Conservation (phyloP, 345 rosid genomes). For the Salix exigua region DNA sequence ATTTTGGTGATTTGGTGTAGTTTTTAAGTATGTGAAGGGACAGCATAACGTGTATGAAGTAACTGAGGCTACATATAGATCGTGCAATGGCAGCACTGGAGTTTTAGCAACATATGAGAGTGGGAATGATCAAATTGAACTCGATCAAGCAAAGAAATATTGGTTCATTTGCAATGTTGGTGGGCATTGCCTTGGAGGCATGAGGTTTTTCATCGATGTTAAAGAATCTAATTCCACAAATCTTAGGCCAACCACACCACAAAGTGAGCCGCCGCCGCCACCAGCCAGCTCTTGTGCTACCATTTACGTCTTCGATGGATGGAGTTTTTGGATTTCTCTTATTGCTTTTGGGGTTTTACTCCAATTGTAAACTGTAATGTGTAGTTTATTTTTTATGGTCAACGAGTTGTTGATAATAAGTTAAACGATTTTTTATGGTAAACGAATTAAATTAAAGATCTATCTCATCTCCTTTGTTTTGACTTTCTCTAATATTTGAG, state of each 20-base stretch:
- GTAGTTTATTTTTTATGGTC: not conserved
- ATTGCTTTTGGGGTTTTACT: not conserved
- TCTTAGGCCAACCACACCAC: not conserved
- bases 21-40: slow-evolving; percentile 40
- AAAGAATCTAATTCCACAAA: slow-evolving; percentile 2
- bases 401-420: no score
- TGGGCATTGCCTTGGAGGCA: slow-evolving; percentile 61
- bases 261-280: slow-evolving; percentile 5
- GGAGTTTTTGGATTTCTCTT: slow-evolving; percentile 4
- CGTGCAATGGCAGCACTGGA: slow-evolving; percentile 46
- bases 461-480: no score
- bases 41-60: slow-evolving; percentile 52
- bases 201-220: slow-evolving; percentile 44
- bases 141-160: slow-evolving; percentile 35
- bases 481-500: no score
- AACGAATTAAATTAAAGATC: not conserved
- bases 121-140: slow-evolving; percentile 41
- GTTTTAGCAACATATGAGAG: slow-evolving; percentile 39
- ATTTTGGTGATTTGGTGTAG: slow-evolving; percentile 20
- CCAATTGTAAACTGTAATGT: not conserved
- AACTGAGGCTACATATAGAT: slow-evolving; percentile 28
- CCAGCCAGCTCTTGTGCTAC: not conserved
- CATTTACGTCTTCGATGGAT: slow-evolving; percentile 2
- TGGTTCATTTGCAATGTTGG: slow-evolving; percentile 46
- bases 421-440: not conserved